Evolutionary conservation across 345 rosid genomes (phyloP).

Genomic region (Moricandia moricandioides): DNA sequence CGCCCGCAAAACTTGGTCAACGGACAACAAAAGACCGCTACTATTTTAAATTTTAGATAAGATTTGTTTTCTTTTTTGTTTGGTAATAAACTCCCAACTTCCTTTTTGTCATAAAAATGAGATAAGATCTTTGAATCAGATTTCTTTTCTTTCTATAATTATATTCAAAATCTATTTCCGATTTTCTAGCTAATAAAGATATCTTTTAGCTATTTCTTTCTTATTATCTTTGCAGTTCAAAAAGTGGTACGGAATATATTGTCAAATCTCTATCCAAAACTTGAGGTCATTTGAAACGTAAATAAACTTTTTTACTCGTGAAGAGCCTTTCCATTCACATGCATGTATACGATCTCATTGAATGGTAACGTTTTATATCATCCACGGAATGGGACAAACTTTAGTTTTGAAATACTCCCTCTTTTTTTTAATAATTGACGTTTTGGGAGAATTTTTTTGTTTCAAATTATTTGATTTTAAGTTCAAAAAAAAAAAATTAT

Average conservation of each 20-base stretch:
- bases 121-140: conserved; percentile 16
- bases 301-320: conserved; percentile 18
- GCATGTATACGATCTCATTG: conserved; percentile 16
- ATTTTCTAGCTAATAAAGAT: background rate
- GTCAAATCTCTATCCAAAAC: conserved; percentile 29
- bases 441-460: no score
- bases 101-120: background rate
- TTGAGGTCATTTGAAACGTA: conserved; percentile 5
- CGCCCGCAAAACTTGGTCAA: conserved; percentile 34
- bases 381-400: no score
- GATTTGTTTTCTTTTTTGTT: background rate
- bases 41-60: conserved; percentile 12
- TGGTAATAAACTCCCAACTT: background rate
- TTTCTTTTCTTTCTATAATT: background rate
- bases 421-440: no score
- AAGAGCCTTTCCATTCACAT: conserved; percentile 31
- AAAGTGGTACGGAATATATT: background rate
- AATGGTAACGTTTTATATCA: background rate
- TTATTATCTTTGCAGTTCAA: background rate
- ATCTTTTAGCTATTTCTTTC: no score
- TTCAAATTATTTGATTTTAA: no score
- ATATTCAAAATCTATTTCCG: background rate
- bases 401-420: no score
- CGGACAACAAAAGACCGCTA: conserved; percentile 19
- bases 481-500: no score